Percentiles rank a stretch among this genome's conserved stretches.
Evolutionary conservation across 73 alveolate species (phyloP).

Genomic region (Effrenium voratum): DNA sequence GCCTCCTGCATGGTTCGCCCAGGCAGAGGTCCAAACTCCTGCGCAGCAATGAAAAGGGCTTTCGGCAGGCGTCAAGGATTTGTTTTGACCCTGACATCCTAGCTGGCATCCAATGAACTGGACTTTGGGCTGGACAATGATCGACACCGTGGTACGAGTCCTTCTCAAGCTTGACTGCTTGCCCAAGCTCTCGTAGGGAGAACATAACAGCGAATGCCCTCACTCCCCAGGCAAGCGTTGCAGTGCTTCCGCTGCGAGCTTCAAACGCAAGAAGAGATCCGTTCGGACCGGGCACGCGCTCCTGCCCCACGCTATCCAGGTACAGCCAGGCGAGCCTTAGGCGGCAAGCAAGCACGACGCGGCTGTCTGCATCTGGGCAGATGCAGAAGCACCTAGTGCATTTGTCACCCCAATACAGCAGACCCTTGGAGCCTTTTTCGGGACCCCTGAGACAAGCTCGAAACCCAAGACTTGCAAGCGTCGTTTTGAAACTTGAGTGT

Average conservation of each 20-base stretch:
- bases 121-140: too few relatives aligned
- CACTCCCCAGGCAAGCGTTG: neutral
- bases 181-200: too few relatives aligned
- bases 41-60: too few relatives aligned
- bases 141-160: too few relatives aligned
- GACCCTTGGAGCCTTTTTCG: neutral
- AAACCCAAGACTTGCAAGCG: neutral
- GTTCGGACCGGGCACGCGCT: too few relatives aligned
- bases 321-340: conserved; percentile 83
- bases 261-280: too few relatives aligned
- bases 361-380: neutral
- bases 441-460: neutral
- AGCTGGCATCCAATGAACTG: too few relatives aligned
- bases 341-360: neutral
- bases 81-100: too few relatives aligned
- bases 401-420: neutral
- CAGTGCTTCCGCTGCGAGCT: too few relatives aligned
- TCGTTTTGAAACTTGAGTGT: neutral
- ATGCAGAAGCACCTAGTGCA: neutral
- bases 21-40: conserved; percentile 79
- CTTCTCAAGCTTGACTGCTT: too few relatives aligned
- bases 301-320: conserved; percentile 93
- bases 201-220: neutral
- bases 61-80: too few relatives aligned
- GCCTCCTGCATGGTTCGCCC: conserved; percentile 83